These are phyloP conservation scores for Sanghuangporus baumii DNA, from an alignment of 1,284 basidiomycete species.

Conservation along the genomic window DNA sequence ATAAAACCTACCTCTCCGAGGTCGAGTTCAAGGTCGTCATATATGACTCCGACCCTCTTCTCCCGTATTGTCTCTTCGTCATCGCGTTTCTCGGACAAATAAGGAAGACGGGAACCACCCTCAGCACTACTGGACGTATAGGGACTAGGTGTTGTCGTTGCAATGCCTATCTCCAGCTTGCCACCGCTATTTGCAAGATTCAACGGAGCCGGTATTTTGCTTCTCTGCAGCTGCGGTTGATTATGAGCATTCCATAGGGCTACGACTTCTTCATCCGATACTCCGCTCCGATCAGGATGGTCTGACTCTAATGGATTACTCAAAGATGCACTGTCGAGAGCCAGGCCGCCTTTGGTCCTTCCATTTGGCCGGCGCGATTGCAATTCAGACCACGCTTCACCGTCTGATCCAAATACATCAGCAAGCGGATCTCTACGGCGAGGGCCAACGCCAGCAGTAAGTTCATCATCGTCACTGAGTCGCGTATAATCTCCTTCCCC, in stretches of 20 bases:
- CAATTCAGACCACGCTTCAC: constrained; percentile 55
- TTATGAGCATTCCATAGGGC: constrained; percentile 10
- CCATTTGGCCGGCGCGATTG: constrained; percentile 42
- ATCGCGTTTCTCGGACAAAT: constrained; percentile 3
- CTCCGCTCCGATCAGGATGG: constrained; percentile 18
- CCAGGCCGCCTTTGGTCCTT: constrained; percentile 31
- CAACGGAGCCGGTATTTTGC: constrained; percentile 9
- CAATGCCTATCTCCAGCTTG: constrained; percentile 3
- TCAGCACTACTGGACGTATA: constrained; percentile 4
- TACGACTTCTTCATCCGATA: constrained; percentile 39
- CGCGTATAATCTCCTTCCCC: constrained; percentile 29
- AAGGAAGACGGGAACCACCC: constrained; percentile 6
- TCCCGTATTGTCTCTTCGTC: constrained; percentile 27
- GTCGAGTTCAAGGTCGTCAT: constrained; percentile 65
- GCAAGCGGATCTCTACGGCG: constrained; percentile 33
- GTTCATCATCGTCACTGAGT: constrained; percentile 27
- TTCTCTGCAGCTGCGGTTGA: constrained; percentile 12
- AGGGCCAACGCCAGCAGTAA: constrained; percentile 13
- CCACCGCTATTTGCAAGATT: constrained; percentile 2
- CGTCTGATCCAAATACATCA: constrained; percentile 53
- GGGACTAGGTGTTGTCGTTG: constrained; percentile 12
- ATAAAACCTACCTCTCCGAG: constrained; percentile 31
- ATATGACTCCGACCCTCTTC: constrained; percentile 62
- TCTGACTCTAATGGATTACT: constrained; percentile 32
- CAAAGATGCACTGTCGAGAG: constrained; percentile 46